Evolutionary conservation across 306 rosid species (phyloP).

Genomic region (Vigna nakashimae): DNA sequence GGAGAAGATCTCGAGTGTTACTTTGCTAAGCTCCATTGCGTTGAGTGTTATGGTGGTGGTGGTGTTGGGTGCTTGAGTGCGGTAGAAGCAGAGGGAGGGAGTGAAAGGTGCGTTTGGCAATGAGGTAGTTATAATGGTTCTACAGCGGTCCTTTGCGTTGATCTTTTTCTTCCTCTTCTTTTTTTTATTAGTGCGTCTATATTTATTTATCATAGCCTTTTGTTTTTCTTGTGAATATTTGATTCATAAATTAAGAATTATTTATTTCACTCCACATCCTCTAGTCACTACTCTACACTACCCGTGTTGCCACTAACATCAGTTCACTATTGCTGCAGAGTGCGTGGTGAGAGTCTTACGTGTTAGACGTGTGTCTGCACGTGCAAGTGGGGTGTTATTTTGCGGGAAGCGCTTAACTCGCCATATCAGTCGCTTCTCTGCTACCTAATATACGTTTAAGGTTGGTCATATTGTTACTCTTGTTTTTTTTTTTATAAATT

Average conservation of each 20-base stretch:
- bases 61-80: not conserved
- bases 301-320: conserved; percentile 8
- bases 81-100: conserved; percentile 2
- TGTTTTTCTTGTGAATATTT: not conserved
- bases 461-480: not conserved
- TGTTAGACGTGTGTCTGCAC: conserved; percentile 57
- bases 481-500: not conserved
- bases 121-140: conserved; percentile 52
- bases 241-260: not conserved
- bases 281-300: not conserved
- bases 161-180: not conserved
- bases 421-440: conserved; percentile 55
- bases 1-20: conserved; percentile 87
- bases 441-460: not conserved
- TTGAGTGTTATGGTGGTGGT: not conserved
- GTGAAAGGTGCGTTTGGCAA: conserved; percentile 43
- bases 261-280: not conserved
- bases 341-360: conserved; percentile 21
- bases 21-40: conserved; percentile 80
- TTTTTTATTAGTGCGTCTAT: conserved; percentile 6
- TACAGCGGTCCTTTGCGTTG: conserved; percentile 21
- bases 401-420: conserved; percentile 61
- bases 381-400: conserved; percentile 65
- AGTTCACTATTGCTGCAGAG: not conserved
- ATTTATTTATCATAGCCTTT: not conserved